Base-by-base conservation (phyloP, 2,329 filamentous ascomycete genomes). In the Didymellaceae sp. region DNA sequence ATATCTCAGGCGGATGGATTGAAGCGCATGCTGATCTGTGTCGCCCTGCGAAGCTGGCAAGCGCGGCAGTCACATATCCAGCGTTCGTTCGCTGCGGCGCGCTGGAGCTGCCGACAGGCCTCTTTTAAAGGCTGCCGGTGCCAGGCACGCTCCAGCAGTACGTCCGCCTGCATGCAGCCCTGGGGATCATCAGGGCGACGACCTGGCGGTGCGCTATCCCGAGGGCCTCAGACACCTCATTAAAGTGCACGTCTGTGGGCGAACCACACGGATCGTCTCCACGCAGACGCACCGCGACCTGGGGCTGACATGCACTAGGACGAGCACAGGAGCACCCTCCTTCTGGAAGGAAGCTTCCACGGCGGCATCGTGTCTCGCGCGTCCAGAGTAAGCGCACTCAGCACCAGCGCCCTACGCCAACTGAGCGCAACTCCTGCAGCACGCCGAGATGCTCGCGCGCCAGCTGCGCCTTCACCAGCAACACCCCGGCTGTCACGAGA, bases 401-500 rank as follows among this genome's bases (percentile, higher is more conserved):
- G 37, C 35, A 14, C 18, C 30, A 32, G 18, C 40, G 37, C 17
- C 22, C 42, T 9, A 35, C 34, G n/a, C 47, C 47, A 40, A 28
- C 32, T 38, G 22, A 33, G 34, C 20, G 5, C 13, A 20, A 21
- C 11, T 35, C 31, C 50, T 47, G 50, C 50, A 47, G 10, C 44
- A 37, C 21, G 39, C 39, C 44, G 40, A 53, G 22, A 25, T 53
- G 40, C 50, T 47, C 39, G 39, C 44, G 45, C 40, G 43, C 44
- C 34, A 20, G n/a, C n/a, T n/a, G n/a, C n/a, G n/a, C n/a, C n/a
- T 39, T 42, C 38, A 47, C 40, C 44, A 47, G 33, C 34, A 48
- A 28, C 40, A 48, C 39, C 50, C 50, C 35, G 21, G 44, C 40
- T n/a, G 45, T 53, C 50, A 53, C 50, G 45, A 53, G 50, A 53